These are phyloP conservation scores for Nigrospora sphaerica DNA, from an alignment of 2,329 filamentous ascomycete genomes.

Conservation along the genomic window DNA sequence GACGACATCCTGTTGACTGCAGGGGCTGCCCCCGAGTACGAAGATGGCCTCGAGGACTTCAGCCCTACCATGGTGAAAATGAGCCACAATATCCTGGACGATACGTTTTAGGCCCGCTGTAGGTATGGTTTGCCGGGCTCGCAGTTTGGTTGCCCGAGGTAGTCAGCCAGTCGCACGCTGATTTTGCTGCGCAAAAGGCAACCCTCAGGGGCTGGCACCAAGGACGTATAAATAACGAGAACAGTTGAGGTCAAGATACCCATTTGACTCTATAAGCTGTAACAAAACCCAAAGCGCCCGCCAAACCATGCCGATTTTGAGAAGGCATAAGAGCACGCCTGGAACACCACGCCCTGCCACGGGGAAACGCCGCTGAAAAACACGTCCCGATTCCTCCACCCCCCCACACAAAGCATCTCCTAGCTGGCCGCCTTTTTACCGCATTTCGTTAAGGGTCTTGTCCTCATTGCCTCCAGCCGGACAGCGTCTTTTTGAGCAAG, in stretches of 20 bases:
- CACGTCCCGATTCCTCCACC: not conserved
- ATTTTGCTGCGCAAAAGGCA: not conserved
- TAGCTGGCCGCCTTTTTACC: not conserved
- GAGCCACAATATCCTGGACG: slow-evolving; percentile 54
- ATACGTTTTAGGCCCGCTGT: slow-evolving; percentile 43
- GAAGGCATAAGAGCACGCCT: not conserved
- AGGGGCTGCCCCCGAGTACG: slow-evolving; percentile 48
- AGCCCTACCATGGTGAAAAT: slow-evolving; percentile 61
- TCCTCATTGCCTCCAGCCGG: not conserved
- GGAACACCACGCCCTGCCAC: not conserved
- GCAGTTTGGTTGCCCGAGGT: not conserved
- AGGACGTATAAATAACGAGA: not conserved
- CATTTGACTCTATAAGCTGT: not conserved
- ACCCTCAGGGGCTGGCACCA: not conserved
- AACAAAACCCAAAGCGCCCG: not conserved
- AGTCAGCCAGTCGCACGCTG: no score
- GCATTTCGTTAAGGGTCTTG: not conserved
- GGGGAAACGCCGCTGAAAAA: not conserved
- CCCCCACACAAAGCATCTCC: not conserved
- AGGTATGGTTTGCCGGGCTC: no score
- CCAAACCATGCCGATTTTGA: not conserved
- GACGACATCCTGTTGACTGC: slow-evolving; percentile 73
- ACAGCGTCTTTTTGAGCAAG: not conserved
- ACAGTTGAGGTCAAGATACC: not conserved
- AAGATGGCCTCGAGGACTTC: slow-evolving; percentile 43